Evolutionary conservation across 148 eudicot genomes (phyloP).

Genomic region (Rhododendron molle): DNA sequence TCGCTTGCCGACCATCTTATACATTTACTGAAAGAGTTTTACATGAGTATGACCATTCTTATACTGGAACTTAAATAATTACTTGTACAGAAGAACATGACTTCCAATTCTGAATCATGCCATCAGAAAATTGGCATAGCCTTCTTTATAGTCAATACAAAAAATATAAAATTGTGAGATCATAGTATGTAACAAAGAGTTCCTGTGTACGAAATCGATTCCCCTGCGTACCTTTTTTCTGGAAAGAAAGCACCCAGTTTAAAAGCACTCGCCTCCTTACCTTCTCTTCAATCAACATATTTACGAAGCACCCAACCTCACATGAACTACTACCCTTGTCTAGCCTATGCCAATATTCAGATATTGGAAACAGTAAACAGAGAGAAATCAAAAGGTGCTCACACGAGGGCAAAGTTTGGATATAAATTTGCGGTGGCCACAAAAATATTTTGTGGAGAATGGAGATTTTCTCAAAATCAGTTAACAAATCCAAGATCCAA

Average conservation of each 20-base stretch:
- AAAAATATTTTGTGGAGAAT: no score
- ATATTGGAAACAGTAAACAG: neutral
- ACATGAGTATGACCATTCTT: neutral
- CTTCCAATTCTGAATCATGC: neutral
- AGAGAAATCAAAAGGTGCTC: neutral
- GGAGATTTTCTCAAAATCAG: neutral
- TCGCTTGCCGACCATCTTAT: neutral
- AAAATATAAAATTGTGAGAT: neutral
- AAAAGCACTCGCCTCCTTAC: neutral
- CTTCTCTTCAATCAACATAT: neutral
- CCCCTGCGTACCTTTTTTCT: no score
- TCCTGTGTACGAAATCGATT: neutral
- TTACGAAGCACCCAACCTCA: neutral
- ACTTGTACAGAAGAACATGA: neutral
- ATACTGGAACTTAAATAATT: neutral
- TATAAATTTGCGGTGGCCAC: neutral
- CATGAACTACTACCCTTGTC: neutral
- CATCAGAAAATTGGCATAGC: neutral
- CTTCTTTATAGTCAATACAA: no score
- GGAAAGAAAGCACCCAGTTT: neutral
- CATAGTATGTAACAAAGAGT: neutral
- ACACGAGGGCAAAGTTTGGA: neutral
- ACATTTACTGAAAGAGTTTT: neutral
- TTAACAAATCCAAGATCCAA: neutral
- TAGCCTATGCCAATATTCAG: no score